Evolutionary conservation across 805 yeast genomes (phyloP).

Genomic region (Kluyveromyces lactis): DNA sequence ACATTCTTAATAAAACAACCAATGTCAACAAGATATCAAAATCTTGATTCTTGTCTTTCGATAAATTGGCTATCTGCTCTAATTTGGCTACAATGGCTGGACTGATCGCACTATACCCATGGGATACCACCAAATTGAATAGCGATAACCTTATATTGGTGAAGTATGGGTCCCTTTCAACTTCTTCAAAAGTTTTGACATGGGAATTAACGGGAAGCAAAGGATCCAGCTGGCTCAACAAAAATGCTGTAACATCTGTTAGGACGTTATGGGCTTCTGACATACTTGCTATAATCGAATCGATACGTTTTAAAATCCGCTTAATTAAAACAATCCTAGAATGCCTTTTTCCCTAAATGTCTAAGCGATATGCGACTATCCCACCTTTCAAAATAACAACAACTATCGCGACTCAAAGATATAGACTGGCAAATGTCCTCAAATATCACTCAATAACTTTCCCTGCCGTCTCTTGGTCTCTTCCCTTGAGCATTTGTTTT

Average conservation of each 20-base stretch:
- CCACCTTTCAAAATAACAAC: no score
- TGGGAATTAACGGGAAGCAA: constrained; percentile 11
- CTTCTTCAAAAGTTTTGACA: constrained; percentile 10
- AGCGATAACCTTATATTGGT: constrained; percentile 8
- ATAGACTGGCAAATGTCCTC: no score
- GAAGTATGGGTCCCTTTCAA: constrained; percentile 12
- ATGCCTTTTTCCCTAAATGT: no score
- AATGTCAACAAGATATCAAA: constrained; percentile 17
- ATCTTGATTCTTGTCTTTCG: neutral
- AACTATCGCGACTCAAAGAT: no score
- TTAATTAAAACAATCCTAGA: no score
- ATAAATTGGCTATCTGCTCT: neutral
- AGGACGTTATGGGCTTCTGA: neutral
- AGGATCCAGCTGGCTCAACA: constrained; percentile 2
- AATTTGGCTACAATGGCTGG: neutral
- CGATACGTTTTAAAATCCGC: no score
- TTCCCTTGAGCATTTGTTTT: no score
- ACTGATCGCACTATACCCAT: constrained; percentile 8
- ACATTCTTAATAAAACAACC: constrained; percentile 30
- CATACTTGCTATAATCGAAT: neutral
- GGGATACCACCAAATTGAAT: constrained; percentile 9
- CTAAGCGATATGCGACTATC: no score
- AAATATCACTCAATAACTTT: no score
- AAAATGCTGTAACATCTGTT: constrained; percentile 1
- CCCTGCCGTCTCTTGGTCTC: no score